These are phyloP conservation scores for Phialocephala sp. DNA, from an alignment of 2,329 filamentous ascomycete species.

Conservation along the genomic window DNA sequence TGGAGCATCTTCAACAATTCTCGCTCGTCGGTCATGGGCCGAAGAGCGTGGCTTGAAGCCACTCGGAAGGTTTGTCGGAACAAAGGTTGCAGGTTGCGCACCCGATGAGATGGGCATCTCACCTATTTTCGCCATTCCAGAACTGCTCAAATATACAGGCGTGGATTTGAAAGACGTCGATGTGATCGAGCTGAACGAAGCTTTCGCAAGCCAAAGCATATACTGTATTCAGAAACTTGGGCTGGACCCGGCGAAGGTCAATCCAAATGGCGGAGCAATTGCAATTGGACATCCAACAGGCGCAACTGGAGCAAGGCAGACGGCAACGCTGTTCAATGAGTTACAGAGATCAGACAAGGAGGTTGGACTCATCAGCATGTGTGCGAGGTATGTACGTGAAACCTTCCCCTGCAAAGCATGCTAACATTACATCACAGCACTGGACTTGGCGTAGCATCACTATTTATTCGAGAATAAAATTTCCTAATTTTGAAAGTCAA, in stretches of 20 bases:
- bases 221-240: constrained; percentile 55
- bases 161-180: constrained; percentile 63
- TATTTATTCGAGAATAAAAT: constrained; percentile 34
- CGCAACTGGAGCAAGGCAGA: constrained; percentile 55
- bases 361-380: constrained; percentile 58
- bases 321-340: constrained; percentile 55
- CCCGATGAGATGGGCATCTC: constrained; percentile 75
- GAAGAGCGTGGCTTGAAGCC: constrained; percentile 64
- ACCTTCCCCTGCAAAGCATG: neutral
- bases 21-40: constrained; percentile 69
- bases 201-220: constrained; percentile 38
- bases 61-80: constrained; percentile 69
- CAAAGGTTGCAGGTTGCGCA: constrained; percentile 64
- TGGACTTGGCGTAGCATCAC: constrained; percentile 34
- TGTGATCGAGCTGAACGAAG: constrained; percentile 72
- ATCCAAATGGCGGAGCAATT: constrained; percentile 60
- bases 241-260: constrained; percentile 54
- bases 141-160: constrained; percentile 62
- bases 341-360: constrained; percentile 53
- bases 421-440: constrained; percentile 26
- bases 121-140: constrained; percentile 68
- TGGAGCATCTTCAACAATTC: constrained; percentile 65
- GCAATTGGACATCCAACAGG: constrained; percentile 59
- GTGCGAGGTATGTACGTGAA: constrained; percentile 37
- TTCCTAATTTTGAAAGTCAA: neutral